These are phyloP conservation scores for Monsonia emarginata DNA, from an alignment of 441 rosid genomes.

Conservation along the genomic window DNA sequence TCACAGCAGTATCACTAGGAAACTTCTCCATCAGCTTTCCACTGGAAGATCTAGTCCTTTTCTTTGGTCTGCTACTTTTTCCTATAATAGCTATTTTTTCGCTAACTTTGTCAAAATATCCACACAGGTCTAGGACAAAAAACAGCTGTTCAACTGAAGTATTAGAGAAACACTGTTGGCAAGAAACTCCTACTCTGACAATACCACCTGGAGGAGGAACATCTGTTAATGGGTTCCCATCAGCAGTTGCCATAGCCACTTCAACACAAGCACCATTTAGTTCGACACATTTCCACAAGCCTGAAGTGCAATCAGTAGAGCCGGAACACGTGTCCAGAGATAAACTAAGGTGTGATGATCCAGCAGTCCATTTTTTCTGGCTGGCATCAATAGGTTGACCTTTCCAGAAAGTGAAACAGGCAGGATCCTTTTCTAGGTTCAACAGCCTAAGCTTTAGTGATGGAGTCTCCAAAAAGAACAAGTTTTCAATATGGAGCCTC, in stretches of 20 bases:
- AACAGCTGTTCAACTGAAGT: conserved; percentile 94
- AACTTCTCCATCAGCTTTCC: conserved; percentile 71
- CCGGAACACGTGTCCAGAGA: conserved; percentile 58
- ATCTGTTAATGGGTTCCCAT: conserved; percentile 62
- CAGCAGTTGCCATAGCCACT: conserved; percentile 85
- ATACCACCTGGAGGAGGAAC: conserved; percentile 97
- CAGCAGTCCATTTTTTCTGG: conserved; percentile 79
- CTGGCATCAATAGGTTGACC: conserved; percentile 94
- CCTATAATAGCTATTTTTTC: conserved; percentile 63
- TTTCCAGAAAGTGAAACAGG: conserved; percentile 84
- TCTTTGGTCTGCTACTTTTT: conserved; percentile 42
- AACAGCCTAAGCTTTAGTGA: conserved; percentile 57
- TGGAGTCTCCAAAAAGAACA: conserved; percentile 81
- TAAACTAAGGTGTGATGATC: conserved; percentile 57
- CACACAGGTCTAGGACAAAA: conserved; percentile 78
- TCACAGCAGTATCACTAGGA: conserved; percentile 91
- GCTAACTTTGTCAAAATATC: conserved; percentile 66
- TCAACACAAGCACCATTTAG: conserved; percentile 55
- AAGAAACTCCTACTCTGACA: conserved; percentile 78
- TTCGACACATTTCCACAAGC: conserved; percentile 77
- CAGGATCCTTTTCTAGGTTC: conserved; percentile 93
- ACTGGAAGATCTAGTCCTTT: conserved; percentile 28
- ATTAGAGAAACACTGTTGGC: conserved; percentile 70
- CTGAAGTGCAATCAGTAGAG: conserved; percentile 32
- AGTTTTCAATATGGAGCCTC: conserved; percentile 70